phyloP scores from a whole-genome alignment of 768 basidiomycete genomes.

The Mrakia gelida region DNA sequence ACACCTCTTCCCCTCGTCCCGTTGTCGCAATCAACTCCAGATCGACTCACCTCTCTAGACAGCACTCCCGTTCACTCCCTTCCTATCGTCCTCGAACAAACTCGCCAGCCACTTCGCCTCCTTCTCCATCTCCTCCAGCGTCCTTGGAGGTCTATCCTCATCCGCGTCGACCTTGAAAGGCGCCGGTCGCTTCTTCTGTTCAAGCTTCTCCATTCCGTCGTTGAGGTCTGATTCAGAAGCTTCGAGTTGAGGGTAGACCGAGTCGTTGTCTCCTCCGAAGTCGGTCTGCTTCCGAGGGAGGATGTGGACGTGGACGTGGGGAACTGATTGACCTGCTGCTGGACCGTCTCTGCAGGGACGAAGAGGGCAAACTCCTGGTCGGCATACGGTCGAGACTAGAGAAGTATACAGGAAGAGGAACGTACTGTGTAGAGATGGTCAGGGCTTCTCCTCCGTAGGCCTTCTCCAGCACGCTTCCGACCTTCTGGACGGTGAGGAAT shows the following conservation, averaged over 20 bases:
- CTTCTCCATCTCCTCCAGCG: slow-evolving; percentile 68
- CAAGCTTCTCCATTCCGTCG: neutral
- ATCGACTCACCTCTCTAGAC: too few relatives aligned
- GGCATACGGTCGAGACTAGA: neutral
- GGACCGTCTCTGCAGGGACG: slow-evolving; percentile 64
- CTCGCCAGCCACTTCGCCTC: slow-evolving; percentile 66
- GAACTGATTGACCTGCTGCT: slow-evolving; percentile 77
- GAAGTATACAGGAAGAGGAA: neutral
- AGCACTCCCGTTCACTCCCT: neutral
- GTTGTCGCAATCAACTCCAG: too few relatives aligned
- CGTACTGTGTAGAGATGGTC: slow-evolving; percentile 83
- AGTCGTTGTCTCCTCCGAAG: slow-evolving; percentile 47
- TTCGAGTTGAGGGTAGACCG: slow-evolving; percentile 66
- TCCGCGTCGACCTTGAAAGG: slow-evolving; percentile 62
- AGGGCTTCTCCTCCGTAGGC: slow-evolving; percentile 77
- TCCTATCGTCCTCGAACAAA: slow-evolving; percentile 50
- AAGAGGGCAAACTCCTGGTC: neutral
- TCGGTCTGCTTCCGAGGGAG: slow-evolving; percentile 67
- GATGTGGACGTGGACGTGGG: slow-evolving; percentile 95
- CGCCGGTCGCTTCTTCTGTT: slow-evolving; percentile 23
- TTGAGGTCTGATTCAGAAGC: slow-evolving; percentile 41
- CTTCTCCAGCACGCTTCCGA: slow-evolving; percentile 72
- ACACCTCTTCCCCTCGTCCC: too few relatives aligned
- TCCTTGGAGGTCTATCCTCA: slow-evolving; percentile 60
- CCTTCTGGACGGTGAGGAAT: slow-evolving; percentile 70